Percentiles rank a stretch among this genome's conserved stretches.
phyloP scores from a whole-genome alignment of 305 asterid species.

The Lippia alba region DNA sequence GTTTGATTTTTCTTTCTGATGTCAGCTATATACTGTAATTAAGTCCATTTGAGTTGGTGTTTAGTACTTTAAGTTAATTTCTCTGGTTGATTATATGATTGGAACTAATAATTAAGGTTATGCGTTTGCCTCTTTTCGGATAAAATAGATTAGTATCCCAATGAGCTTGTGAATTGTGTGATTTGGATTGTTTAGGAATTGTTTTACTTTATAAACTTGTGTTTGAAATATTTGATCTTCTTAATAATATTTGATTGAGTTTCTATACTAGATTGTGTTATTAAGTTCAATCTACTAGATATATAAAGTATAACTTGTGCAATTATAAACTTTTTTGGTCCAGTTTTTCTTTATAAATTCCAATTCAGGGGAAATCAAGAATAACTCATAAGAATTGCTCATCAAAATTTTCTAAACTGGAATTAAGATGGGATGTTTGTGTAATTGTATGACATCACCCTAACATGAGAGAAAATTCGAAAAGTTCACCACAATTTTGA shows the following conservation, averaged over 20 bases:
- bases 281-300: constrained; percentile 24
- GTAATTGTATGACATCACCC: too few relatives aligned
- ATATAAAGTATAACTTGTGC: constrained; percentile 30
- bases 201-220: constrained; percentile 16
- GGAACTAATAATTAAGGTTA: constrained; percentile 14
- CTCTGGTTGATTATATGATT: constrained; percentile 24
- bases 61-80: constrained; percentile 15
- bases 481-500: too few relatives aligned
- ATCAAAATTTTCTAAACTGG: background rate
- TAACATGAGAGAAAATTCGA: too few relatives aligned
- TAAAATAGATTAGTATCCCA: constrained; percentile 4
- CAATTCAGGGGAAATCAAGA: background rate
- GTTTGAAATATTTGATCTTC: constrained; percentile 30
- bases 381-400: background rate
- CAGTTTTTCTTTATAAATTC: background rate
- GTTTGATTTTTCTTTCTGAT: background rate
- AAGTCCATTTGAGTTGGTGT: constrained; percentile 21
- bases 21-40: constrained; percentile 17
- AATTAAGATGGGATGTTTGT: too few relatives aligned
- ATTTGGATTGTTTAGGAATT: constrained; percentile 28
- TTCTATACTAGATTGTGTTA: constrained; percentile 15
- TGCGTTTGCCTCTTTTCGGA: constrained; percentile 30
- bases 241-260: background rate
- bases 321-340: constrained; percentile 5
- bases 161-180: constrained; percentile 16